A percentile compares a stretch with the other conserved stretches of the same genome.
Evolutionary conservation across 352 stramenopile species (phyloP).

Genomic region (Phytopythium delawarense): DNA sequence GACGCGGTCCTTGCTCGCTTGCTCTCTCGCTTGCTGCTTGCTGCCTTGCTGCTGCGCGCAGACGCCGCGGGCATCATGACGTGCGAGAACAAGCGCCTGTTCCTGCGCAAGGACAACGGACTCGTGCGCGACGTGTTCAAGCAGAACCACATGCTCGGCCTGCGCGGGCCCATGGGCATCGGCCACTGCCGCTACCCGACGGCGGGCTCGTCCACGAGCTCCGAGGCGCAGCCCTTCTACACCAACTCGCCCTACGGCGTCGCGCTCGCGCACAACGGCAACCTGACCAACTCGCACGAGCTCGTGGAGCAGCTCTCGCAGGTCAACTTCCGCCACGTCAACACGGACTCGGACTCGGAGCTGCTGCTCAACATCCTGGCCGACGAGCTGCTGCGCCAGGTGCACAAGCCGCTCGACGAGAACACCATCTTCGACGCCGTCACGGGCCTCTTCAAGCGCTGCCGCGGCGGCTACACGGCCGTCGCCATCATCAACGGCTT

Average conservation of each 20-base stretch:
- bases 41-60: conserved; percentile 7
- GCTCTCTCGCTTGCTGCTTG: no score
- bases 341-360: conserved; percentile 99
- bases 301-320: conserved; percentile 91
- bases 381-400: conserved; percentile 91
- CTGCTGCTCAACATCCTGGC: conserved; percentile 98
- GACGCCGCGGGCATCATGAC: conserved; percentile 96
- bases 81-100: conserved; percentile 89
- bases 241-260: conserved; percentile 99
- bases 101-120: conserved; percentile 98
- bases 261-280: conserved; percentile 97
- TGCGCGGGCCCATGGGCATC: conserved; percentile 95
- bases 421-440: conserved; percentile 90
- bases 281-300: conserved; percentile 98
- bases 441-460: conserved; percentile 92
- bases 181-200: conserved; percentile 99
- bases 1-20: no score
- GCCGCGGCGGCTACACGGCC: conserved; percentile 95
- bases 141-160: conserved; percentile 96
- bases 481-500: conserved; percentile 97
- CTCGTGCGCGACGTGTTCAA: conserved; percentile 98
- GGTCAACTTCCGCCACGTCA: conserved; percentile 95
- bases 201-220: conserved; percentile 88
- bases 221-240: conserved; percentile 97
- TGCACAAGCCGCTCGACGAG: conserved; percentile 60